Conservation (phyloP, 2,329 filamentous ascomycete species). For the Clarireedia paspali region DNA sequence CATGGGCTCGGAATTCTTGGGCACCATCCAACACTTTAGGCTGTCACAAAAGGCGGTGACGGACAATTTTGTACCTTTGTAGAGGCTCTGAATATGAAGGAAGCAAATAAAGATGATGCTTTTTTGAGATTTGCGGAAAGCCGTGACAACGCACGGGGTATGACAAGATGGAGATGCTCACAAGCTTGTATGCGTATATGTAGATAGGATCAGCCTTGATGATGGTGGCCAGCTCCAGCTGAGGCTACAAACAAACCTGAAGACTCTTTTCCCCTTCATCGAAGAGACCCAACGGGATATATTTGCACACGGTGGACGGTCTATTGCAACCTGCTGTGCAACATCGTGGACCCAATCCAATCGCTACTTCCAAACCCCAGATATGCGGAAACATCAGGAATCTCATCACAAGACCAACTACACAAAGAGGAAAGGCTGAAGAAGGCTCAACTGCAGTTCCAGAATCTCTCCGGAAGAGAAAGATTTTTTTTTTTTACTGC, state of each 20-base stretch:
- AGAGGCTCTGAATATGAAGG: conserved; percentile 4
- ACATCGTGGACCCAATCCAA: not conserved
- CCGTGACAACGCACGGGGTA: conserved; percentile 6
- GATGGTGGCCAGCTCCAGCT: conserved; percentile 3
- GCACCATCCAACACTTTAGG: conserved; percentile 7
- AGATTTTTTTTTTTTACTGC: conserved; percentile 1
- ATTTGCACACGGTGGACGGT: too few relatives aligned
- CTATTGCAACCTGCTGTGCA: conserved; percentile 2
- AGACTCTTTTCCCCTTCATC: not conserved
- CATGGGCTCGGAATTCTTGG: conserved; percentile 11
- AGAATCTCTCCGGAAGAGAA: not conserved
- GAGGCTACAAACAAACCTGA: not conserved
- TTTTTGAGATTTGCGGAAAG: not conserved
- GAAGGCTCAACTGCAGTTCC: not conserved
- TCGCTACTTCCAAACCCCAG: not conserved
- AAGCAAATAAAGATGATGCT: not conserved
- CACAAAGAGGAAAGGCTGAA: conserved; percentile 8
- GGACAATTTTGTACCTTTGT: not conserved
- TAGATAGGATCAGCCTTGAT: conserved; percentile 6
- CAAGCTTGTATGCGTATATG: conserved; percentile 3
- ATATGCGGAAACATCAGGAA: conserved; percentile 5
- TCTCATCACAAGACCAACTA: conserved; percentile 6
- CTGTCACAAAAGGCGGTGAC: conserved; percentile 9
- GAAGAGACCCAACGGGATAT: not conserved
- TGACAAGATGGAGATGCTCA: not conserved